Base-by-base conservation (phyloP, 1,284 basidiomycete species). In the Leucoagaricus sp. region DNA sequence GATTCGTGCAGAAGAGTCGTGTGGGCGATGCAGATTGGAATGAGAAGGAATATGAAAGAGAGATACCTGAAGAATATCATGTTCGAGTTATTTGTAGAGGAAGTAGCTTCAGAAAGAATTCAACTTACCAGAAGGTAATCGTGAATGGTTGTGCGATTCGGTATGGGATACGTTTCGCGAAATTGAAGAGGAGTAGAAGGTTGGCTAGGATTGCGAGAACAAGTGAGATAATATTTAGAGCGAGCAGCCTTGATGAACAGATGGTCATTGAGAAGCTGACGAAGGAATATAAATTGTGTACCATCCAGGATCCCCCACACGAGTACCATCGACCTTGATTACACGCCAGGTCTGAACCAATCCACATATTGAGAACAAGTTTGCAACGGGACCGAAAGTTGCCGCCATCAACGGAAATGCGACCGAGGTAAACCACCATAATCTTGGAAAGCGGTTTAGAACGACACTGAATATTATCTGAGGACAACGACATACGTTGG, bases 401-500 rank as follows among this genome's bases (percentile, higher is more conserved):
- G 73, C 74, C 4, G 72, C 72, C 21, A 73, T 61, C 10, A 75
- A 64, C 1, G 75, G 75, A 59, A 77, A 75, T 0, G 66, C 70
- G 1, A 72, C 73, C 1, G 72, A 75, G 0, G 68, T 64, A 50
- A 73, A 72, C 75, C 74, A 75, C 73, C 72, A 75, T 15, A 69
- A 63, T 10, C 72, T 73, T n/a, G n/a, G n/a, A n/a, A n/a, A n/a
- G n/a, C n/a, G n/a, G n/a, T n/a, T n/a, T n/a, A n/a, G n/a, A n/a
- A n/a, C n/a, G 17, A 40, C n/a, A 12, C 10, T 9, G 5, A 40
- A 12, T 8, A n/a, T 12, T 40, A 40, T n/a, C 8, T 12, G 9
- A 40, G n/a, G n/a, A 5, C 7, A 5, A 5, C 5, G 5, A 19
- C 40, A 21, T 23, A 41, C 40, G 40, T 41, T 7, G 40, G 40